These are phyloP conservation scores for Delonix regia DNA, from an alignment of 306 rosid genomes.

Conservation along the genomic window DNA sequence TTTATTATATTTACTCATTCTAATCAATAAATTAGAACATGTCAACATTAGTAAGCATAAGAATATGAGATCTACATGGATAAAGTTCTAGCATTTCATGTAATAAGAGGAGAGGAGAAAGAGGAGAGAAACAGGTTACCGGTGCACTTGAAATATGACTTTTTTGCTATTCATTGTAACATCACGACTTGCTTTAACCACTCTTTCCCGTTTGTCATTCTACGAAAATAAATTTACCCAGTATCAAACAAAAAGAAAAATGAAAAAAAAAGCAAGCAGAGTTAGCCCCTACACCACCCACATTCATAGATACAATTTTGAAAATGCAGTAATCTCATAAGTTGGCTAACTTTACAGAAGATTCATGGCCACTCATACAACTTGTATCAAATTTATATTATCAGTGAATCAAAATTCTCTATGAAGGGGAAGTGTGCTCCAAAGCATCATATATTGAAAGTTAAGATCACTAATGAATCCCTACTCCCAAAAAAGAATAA, in stretches of 20 bases:
- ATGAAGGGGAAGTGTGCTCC: neutral
- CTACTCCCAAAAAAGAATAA: neutral
- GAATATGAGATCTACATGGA: conserved; percentile 26
- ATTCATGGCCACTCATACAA: conserved; percentile 5
- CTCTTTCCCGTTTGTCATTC: conserved; percentile 95
- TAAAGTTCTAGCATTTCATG: neutral
- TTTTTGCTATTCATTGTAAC: conserved; percentile 94
- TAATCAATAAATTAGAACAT: conserved; percentile 38
- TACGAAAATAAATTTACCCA: conserved; percentile 38
- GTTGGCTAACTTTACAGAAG: neutral
- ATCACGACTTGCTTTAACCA: conserved; percentile 94
- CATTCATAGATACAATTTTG: neutral
- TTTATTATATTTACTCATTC: conserved; percentile 83
- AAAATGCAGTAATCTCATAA: conserved; percentile 6
- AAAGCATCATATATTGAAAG: neutral
- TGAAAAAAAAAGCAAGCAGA: conserved; percentile 19
- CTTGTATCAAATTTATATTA: conserved; percentile 7
- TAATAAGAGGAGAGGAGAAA: neutral
- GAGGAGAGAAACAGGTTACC: conserved; percentile 50
- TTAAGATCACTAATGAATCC: neutral
- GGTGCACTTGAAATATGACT: conserved; percentile 97
- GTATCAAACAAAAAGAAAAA: conserved; percentile 31
- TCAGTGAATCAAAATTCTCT: neutral
- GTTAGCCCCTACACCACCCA: neutral
- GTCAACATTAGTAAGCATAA: conserved; percentile 6